These are phyloP conservation scores for Phlebiopsis flavidoalba DNA, from an alignment of 768 basidiomycete genomes.

Conservation along the genomic window DNA sequence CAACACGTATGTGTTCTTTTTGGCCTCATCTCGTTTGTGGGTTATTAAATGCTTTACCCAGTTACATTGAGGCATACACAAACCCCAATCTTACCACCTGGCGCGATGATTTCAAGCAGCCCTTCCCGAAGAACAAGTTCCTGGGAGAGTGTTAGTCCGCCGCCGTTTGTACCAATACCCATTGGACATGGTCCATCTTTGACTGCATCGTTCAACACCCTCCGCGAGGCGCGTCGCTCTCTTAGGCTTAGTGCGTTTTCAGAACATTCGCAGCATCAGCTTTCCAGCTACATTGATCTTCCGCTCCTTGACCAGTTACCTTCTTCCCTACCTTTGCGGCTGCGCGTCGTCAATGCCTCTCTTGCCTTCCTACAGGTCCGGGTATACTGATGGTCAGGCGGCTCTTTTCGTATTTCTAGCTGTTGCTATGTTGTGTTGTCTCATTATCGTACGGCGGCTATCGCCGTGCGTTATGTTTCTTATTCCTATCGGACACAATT, in stretches of 20 bases:
- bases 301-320: neutral
- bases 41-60: constrained; percentile 17
- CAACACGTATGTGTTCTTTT: constrained; percentile 40
- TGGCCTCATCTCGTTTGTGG: neutral
- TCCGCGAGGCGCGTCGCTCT: neutral
- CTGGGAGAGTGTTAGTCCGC: constrained; percentile 33
- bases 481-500: neutral
- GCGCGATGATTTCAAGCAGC: constrained; percentile 38
- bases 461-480: neutral
- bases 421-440: neutral
- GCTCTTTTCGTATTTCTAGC: neutral
- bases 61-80: constrained; percentile 64
- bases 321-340: neutral
- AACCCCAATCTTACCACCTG: constrained; percentile 55
- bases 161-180: neutral
- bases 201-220: neutral
- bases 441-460: neutral
- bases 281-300: neutral
- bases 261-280: neutral
- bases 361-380: neutral
- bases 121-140: constrained; percentile 47
- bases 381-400: neutral
- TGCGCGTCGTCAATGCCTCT: neutral
- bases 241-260: neutral
- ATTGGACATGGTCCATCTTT: neutral